These are phyloP conservation scores for Phytomonas francai DNA, from an alignment of 208 protist species.

Conservation along the genomic window DNA sequence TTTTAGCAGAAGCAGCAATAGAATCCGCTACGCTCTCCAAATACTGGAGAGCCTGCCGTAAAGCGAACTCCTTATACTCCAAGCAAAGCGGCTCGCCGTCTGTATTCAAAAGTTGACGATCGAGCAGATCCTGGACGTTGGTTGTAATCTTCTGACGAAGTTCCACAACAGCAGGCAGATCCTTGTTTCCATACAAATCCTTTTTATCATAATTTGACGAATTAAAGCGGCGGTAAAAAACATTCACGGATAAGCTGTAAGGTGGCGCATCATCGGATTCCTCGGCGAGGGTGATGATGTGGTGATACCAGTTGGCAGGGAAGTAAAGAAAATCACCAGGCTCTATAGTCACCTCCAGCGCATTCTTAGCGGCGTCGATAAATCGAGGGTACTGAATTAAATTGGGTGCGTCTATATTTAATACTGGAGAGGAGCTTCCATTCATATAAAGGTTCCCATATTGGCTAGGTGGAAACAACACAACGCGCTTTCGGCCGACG, in stretches of 20 bases:
- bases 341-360: constrained; percentile 61
- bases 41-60: constrained; percentile 80
- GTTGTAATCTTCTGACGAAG: constrained; percentile 36
- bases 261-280: constrained; percentile 9
- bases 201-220: constrained; percentile 64
- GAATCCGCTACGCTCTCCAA: constrained; percentile 38
- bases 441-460: constrained; percentile 87
- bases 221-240: constrained; percentile 79
- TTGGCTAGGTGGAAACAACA: constrained; percentile 83
- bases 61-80: constrained; percentile 68
- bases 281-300: constrained; percentile 63
- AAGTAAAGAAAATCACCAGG: constrained; percentile 93
- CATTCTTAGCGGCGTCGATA: constrained; percentile 63
- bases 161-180: constrained; percentile 45
- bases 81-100: constrained; percentile 15
- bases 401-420: constrained; percentile 74
- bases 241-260: constrained; percentile 81
- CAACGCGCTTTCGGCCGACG: constrained; percentile 82
- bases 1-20: constrained; percentile 15
- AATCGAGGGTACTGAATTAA: constrained; percentile 74
- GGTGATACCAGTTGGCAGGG: constrained; percentile 90
- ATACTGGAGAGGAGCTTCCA: constrained; percentile 79
- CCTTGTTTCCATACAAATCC: constrained; percentile 89
- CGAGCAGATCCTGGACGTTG: constrained; percentile 19
- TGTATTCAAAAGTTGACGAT: constrained; percentile 1